These are phyloP conservation scores for Colletotrichum destructivum DNA, from an alignment of 2,329 filamentous ascomycete genomes.

Conservation along the genomic window DNA sequence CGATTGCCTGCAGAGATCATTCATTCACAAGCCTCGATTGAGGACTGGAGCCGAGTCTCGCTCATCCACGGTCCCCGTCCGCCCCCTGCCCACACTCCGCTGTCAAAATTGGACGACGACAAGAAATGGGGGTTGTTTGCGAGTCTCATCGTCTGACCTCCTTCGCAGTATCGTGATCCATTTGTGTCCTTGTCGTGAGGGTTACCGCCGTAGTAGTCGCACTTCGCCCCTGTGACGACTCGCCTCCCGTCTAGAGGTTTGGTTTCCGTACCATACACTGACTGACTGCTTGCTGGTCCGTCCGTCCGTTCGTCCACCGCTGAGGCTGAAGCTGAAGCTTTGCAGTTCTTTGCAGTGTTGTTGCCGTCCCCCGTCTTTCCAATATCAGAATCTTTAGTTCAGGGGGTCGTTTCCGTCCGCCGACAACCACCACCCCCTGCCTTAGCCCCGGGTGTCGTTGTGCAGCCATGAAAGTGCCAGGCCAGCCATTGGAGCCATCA, in stretches of 20 bases:
- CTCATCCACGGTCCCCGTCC: conserved; percentile 1
- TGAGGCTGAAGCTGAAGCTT: not conserved
- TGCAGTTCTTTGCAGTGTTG: not conserved
- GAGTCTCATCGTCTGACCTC: not conserved
- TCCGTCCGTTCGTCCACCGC: not conserved
- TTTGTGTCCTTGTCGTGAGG: conserved; percentile 18
- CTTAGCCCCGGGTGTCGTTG: conserved; percentile 37
- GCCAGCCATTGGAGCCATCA: conserved; percentile 8
- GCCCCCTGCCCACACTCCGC: conserved; percentile 24
- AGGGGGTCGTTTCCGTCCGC: conserved; percentile 32
- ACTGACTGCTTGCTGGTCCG: not conserved
- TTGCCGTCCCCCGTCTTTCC: not conserved
- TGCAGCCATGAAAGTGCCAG: conserved; percentile 29
- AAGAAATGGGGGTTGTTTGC: conserved; percentile 11
- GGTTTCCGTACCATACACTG: not conserved
- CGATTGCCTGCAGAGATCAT: conserved; percentile 38
- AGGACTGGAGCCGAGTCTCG: conserved; percentile 25
- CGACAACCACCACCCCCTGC: conserved; percentile 33
- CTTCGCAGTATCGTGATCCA: conserved; percentile 5
- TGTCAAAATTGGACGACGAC: conserved; percentile 26
- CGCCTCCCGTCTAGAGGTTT: not conserved
- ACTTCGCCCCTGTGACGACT: not conserved
- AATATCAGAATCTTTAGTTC: conserved; percentile 19
- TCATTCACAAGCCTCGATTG: conserved; percentile 33
- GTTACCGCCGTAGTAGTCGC: not conserved